A percentile compares a stretch with the other conserved stretches of the same genome.
Evolutionary conservation across 2,329 filamentous ascomycete genomes (phyloP).

Genomic region (Dactylonectria estremocensis): DNA sequence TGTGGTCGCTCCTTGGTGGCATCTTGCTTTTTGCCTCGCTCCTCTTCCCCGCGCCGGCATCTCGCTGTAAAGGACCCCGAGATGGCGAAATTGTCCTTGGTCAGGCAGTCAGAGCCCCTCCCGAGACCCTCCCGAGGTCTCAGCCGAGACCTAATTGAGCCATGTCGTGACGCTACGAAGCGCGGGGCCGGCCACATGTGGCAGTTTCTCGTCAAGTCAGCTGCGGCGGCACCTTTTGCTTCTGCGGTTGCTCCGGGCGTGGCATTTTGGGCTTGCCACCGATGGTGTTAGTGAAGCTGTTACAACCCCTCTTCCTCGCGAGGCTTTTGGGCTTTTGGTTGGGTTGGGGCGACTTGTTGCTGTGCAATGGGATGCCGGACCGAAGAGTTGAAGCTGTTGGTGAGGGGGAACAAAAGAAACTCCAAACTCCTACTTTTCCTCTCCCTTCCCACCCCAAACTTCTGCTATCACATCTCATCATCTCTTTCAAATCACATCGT

Average conservation of each 20-base stretch:
- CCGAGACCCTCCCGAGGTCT: neutral
- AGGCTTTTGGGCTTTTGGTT: neutral
- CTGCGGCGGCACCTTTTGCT: neutral
- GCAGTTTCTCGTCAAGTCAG: neutral
- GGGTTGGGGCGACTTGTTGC: neutral
- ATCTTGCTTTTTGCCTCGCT: slow-evolving; percentile 17
- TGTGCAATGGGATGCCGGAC: neutral
- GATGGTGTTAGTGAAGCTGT: neutral
- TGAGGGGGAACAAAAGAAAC: neutral
- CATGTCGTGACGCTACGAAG: neutral
- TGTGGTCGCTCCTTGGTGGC: neutral
- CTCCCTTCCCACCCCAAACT: neutral
- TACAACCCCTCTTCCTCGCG: neutral
- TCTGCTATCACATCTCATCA: neutral
- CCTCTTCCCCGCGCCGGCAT: slow-evolving; percentile 42
- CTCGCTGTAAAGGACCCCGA: slow-evolving; percentile 47
- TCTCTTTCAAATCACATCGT: neutral
- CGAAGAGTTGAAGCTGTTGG: neutral
- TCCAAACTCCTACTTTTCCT: slow-evolving; percentile 1
- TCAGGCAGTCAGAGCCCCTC: slow-evolving; percentile 19
- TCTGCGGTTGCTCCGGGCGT: neutral
- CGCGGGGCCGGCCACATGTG: slow-evolving; percentile 5
- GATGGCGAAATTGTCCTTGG: slow-evolving; percentile 26
- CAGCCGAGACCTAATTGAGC: neutral
- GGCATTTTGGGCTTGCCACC: neutral